Base-by-base conservation (phyloP, 805 yeast genomes). In the Kluyveromyces lactis region DNA sequence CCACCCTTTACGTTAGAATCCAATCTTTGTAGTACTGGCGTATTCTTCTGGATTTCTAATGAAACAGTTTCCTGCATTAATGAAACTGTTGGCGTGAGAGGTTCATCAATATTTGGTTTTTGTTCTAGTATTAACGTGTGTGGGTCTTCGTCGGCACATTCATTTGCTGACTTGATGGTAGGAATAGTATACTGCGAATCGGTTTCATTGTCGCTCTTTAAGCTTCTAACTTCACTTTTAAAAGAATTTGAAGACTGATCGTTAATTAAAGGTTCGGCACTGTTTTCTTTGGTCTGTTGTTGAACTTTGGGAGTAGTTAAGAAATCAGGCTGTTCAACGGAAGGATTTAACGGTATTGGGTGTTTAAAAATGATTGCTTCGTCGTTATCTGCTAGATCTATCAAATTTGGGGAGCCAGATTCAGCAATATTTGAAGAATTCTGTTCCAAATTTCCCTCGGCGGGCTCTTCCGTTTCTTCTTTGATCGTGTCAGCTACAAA, bases 371-470 rank as follows among this genome's bases (percentile, higher is more conserved):
- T 36, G 19, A 33, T 12, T 5, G 37, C 41, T n/a, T 40, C 44
- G 31, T 49, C 45, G 4, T 38, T 42, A 30, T 60, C 67, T 33
- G 53, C 56, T 3, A 67, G 43, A 39, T 67, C 64, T 15, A 67
- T 64, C 26, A 67, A 43, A 36, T 65, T 59, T 18, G 71, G 71
- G 1, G 66, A 35, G 8, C 21, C 29, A 16, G 16, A 21, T 31
- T 23, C 13, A 10, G 21, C 15, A 15, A 26, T 17, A 6, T 31
- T 38, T 21, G 23, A 5, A 30, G 13, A 13, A 12, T 6, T 13
- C n/a, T 42, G 4, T 44, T 53, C 3, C 49, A 4, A 19, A 18
- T 16, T 48, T 12, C 30, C n/a, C 7, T 15, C 16, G 16, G 16
- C 11, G n/a, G 6, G 13, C 6, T 27, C 16, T 27, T 48, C 55